Evolutionary conservation across 106 monocot species (phyloP).

Genomic region (Apostasia shenzhenica): DNA sequence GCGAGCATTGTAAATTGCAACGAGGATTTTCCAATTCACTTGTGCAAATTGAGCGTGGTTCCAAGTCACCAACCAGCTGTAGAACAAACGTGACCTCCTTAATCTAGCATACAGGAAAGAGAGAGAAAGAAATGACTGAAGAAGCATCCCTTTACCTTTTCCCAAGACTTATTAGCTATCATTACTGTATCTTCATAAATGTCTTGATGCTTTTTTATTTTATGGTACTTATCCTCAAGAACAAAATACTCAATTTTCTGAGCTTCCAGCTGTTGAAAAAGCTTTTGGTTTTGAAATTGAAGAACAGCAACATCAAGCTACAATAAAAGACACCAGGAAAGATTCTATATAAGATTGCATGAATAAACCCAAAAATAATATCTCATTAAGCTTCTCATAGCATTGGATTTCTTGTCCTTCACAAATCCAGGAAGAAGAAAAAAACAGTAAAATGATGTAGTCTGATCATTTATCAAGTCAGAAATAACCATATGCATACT

Average conservation of each 20-base stretch:
- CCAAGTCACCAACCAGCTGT: constrained; percentile 66
- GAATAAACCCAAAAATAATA: no score
- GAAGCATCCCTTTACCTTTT: constrained; percentile 28
- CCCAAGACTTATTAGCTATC: constrained; percentile 56
- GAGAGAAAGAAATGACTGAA: constrained; percentile 7
- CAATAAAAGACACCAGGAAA: constrained; percentile 8
- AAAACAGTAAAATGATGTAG: no score
- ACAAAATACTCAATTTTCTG: constrained; percentile 67
- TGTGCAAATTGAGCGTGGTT: constrained; percentile 25
- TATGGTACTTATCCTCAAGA: constrained; percentile 63
- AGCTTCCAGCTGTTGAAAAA: constrained; percentile 81
- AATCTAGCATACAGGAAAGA: neutral
- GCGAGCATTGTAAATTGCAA: constrained; percentile 12
- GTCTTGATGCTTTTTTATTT: constrained; percentile 57
- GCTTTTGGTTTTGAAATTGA: constrained; percentile 91
- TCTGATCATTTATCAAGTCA: no score
- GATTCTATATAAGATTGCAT: neutral
- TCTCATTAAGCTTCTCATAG: no score
- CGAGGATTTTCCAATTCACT: constrained; percentile 21
- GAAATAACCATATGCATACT: no score
- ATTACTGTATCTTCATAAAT: constrained; percentile 41
- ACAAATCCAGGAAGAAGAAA: no score
- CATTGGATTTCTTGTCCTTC: no score
- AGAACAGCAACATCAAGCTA: constrained; percentile 96
- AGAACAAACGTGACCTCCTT: constrained; percentile 1